These are phyloP conservation scores for Sungouiozyma ichnusensis DNA, from an alignment of 805 yeast genomes.

Conservation along the genomic window DNA sequence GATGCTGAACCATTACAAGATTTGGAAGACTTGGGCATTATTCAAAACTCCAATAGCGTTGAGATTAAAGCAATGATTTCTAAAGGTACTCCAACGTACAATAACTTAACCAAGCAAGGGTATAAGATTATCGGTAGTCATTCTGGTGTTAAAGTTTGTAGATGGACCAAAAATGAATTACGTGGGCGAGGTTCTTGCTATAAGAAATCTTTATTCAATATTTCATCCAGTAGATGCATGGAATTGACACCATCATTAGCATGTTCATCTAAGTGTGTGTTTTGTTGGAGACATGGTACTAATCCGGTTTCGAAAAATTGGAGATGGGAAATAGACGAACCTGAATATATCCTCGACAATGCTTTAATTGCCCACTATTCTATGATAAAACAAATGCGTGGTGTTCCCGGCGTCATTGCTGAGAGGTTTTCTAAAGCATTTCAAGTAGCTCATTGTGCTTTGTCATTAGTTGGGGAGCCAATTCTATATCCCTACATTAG, in stretches of 20 bases:
- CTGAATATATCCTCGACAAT: constrained; percentile 72
- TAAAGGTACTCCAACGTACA: constrained; percentile 77
- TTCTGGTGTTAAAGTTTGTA: constrained; percentile 88
- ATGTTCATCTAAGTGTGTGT: constrained; percentile 90
- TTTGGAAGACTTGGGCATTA: constrained; percentile 77
- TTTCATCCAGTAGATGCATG: constrained; percentile 85
- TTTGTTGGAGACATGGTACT: constrained; percentile 96
- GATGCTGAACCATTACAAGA: constrained; percentile 45
- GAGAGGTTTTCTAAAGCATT: constrained; percentile 89
- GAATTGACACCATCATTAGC: constrained; percentile 91
- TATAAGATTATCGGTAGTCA: constrained; percentile 89
- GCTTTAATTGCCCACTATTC: constrained; percentile 84
- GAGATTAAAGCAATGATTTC: constrained; percentile 77
- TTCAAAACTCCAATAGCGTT: constrained; percentile 17
- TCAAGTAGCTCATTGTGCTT: constrained; percentile 80
- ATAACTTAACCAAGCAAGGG: constrained; percentile 84
- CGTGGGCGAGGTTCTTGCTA: constrained; percentile 93
- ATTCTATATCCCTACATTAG: constrained; percentile 87
- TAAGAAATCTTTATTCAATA: constrained; percentile 86
- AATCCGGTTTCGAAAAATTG: constrained; percentile 93
- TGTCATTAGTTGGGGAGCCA: constrained; percentile 90
- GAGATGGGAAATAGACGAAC: constrained; percentile 94
- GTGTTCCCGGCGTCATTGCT: constrained; percentile 88
- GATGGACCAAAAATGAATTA: constrained; percentile 93
- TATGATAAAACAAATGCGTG: constrained; percentile 88